A percentile compares a stretch with the other conserved stretches of the same genome.
Conservation (phyloP, 169 alveolate species). For the Amoebophrya sp. region DNA sequence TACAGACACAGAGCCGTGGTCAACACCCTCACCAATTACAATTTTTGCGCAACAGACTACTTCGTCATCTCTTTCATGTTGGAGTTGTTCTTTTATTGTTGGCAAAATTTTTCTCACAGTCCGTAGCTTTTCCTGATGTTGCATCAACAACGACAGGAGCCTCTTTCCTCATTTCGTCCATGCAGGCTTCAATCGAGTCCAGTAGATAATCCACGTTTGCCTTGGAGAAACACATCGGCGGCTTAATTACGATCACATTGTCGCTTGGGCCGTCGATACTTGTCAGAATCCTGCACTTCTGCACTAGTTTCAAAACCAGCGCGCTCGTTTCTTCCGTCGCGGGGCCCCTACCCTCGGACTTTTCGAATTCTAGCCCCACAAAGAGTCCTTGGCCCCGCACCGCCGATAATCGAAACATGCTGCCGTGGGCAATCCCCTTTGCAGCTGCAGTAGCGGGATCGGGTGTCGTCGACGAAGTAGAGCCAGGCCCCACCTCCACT, state of each 20-base stretch:
- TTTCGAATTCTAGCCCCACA: slow-evolving; percentile 6
- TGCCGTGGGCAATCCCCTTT: neutral
- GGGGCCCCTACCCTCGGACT: neutral
- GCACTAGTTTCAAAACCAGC: neutral
- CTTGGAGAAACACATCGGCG: slow-evolving; percentile 19
- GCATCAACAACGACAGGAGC: too few relatives aligned
- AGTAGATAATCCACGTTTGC: neutral
- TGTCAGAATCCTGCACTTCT: neutral
- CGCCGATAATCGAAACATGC: neutral
- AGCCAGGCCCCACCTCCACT: neutral
- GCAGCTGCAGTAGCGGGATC: neutral
- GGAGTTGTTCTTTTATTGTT: too few relatives aligned
- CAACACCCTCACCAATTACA: too few relatives aligned
- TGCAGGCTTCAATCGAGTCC: too few relatives aligned
- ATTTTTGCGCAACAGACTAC: too few relatives aligned
- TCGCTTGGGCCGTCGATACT: slow-evolving; percentile 26
- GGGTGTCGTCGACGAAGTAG: neutral
- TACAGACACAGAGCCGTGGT: too few relatives aligned
- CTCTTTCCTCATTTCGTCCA: too few relatives aligned
- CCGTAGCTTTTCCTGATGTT: too few relatives aligned
- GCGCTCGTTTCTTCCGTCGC: neutral
- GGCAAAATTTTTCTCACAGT: too few relatives aligned
- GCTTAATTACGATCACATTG: slow-evolving; percentile 20
- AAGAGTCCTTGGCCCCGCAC: slow-evolving; percentile 6
- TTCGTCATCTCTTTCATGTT: too few relatives aligned